Percentiles rank a stretch among this genome's conserved stretches.
Evolutionary conservation across 139 green algal species (phyloP).

Genomic region (Asterochloris sp.): DNA sequence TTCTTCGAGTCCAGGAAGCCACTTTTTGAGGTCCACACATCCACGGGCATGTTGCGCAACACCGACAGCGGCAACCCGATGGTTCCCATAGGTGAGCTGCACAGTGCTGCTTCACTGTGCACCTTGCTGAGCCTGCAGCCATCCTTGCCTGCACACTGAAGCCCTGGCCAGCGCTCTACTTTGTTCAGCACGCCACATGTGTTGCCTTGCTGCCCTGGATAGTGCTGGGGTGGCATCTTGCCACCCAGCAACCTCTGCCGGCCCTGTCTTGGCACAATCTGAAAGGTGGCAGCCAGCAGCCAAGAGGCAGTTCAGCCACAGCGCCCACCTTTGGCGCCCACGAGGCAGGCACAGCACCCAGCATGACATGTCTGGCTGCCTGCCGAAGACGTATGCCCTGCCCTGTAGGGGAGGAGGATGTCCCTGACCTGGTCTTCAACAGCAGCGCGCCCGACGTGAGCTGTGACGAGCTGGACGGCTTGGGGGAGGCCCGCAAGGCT

Average conservation of each 20-base stretch:
- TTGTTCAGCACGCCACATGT: no score
- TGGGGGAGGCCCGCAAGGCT: conserved; percentile 10
- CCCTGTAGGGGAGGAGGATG: conserved; percentile 50
- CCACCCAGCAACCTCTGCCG: no score
- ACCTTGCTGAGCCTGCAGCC: background rate
- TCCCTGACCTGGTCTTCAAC: conserved; percentile 40
- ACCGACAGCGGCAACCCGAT: conserved; percentile 86
- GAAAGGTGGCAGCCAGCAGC: no score
- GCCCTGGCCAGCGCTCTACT: no score
- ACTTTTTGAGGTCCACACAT: conserved; percentile 66
- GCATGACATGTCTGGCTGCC: no score
- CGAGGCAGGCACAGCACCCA: no score
- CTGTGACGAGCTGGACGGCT: background rate
- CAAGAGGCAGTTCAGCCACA: no score
- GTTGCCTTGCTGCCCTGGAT: no score
- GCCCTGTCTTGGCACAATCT: no score
- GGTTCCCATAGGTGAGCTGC: conserved; percentile 61
- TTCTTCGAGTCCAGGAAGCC: conserved; percentile 69
- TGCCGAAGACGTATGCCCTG: no score
- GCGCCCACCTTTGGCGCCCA: no score
- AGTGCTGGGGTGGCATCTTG: no score
- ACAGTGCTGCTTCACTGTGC: background rate
- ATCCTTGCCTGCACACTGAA: background rate
- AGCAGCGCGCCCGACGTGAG: conserved; percentile 12
- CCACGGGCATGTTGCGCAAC: conserved; percentile 74